phyloP scores from a whole-genome alignment of 352 stramenopile species.

The Thalassiosira allenii region DNA sequence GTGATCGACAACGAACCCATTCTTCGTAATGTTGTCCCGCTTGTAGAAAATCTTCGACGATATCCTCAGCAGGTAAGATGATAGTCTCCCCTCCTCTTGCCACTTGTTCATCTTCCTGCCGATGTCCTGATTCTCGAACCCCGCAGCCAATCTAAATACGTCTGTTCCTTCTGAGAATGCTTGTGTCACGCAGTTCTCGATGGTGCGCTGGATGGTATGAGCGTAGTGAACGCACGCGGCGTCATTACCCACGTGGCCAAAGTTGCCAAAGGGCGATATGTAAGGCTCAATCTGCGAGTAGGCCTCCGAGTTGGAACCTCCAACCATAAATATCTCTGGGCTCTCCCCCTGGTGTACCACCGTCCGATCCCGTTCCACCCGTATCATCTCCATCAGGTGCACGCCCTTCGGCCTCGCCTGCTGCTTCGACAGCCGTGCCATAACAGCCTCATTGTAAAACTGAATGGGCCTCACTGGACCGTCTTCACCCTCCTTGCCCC shows the following conservation, averaged over 20 bases:
- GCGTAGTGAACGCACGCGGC: constrained; percentile 46
- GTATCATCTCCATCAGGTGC: constrained; percentile 55
- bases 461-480: constrained; percentile 15
- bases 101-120: constrained; percentile 48
- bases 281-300: constrained; percentile 32
- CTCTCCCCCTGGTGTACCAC: background rate
- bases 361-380: constrained; percentile 36
- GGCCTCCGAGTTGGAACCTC: constrained; percentile 20
- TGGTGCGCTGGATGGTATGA: constrained; percentile 46
- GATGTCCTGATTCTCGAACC: constrained; percentile 47
- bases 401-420: constrained; percentile 33
- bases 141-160: constrained; percentile 28
- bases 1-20: constrained; percentile 45
- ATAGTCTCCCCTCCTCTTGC: constrained; percentile 21
- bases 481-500: constrained; percentile 42
- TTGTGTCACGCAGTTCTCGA: constrained; percentile 48
- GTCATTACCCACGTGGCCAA: constrained; percentile 47
- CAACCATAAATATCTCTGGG: constrained; percentile 39
- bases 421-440: constrained; percentile 42
- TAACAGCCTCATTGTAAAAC: constrained; percentile 36
- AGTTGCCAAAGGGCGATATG: constrained; percentile 16
- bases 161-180: constrained; percentile 33
- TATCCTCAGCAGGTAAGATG: constrained; percentile 37
- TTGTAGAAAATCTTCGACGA: constrained; percentile 55
- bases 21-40: constrained; percentile 41